Conservation (phyloP, 306 rosid genomes). For the Citrullus amarus region DNA sequence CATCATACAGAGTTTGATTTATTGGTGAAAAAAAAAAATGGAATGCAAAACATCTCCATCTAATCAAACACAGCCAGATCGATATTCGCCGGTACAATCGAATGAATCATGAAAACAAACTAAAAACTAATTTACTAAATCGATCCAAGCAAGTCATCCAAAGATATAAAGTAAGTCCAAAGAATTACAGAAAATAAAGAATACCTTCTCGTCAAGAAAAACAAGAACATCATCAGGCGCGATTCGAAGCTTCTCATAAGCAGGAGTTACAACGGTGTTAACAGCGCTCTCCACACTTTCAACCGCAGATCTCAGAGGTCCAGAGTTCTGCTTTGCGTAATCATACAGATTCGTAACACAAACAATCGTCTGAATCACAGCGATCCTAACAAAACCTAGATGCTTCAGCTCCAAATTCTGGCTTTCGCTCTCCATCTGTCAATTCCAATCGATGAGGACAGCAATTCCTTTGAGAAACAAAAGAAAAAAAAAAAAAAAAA, state of each 20-base stretch:
- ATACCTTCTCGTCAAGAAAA: slow-evolving; percentile 58
- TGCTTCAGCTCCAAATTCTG: slow-evolving; percentile 39
- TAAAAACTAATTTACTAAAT: neutral
- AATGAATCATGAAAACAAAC: neutral
- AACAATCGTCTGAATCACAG: slow-evolving; percentile 33
- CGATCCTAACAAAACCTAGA: slow-evolving; percentile 45
- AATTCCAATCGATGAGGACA: neutral
- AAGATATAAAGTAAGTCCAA: neutral
- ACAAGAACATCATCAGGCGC: slow-evolving; percentile 49
- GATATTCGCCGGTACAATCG: neutral
- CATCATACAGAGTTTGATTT: neutral
- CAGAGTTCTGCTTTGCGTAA: slow-evolving; percentile 57
- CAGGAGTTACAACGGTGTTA: slow-evolving; percentile 47
- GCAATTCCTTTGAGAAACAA: neutral
- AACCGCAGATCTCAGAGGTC: slow-evolving; percentile 55
- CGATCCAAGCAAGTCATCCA: neutral
- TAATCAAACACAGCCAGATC: neutral
- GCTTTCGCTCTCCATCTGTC: slow-evolving; percentile 29
- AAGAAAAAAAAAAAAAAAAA: neutral
- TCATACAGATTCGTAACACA: slow-evolving; percentile 42
- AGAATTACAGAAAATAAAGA: neutral
- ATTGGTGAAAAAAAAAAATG: neutral
- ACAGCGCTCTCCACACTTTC: slow-evolving; percentile 46
- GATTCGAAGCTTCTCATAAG: slow-evolving; percentile 36
- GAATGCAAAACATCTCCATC: neutral